A percentile compares a stretch with the other conserved stretches of the same genome.
Evolutionary conservation across 495 filamentous ascomycete species (phyloP).

Genomic region (Daldinia caldariorum): DNA sequence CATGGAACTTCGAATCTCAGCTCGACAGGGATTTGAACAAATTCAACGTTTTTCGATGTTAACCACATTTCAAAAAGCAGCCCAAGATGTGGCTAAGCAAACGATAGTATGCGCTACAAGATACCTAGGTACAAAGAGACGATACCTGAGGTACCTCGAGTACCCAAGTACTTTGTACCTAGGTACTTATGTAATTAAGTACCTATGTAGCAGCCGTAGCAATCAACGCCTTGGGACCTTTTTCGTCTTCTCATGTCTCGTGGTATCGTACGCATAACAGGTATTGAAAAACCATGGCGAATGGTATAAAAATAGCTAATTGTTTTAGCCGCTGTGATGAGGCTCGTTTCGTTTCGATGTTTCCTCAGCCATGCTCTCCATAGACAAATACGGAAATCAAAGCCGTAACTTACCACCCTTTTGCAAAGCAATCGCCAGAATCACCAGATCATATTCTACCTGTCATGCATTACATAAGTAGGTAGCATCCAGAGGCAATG

Average conservation of each 20-base stretch:
- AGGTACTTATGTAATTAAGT: too few relatives aligned
- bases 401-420: background rate
- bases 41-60: background rate
- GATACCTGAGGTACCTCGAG: too few relatives aligned
- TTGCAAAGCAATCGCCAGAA: background rate
- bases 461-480: background rate
- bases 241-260: background rate
- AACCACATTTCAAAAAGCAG: background rate
- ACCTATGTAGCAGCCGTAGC: too few relatives aligned
- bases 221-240: background rate
- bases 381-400: background rate
- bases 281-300: background rate
- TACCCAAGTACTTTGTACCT: too few relatives aligned
- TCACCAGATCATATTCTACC: background rate
- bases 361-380: background rate
- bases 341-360: conserved; percentile 32
- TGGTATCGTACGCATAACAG: background rate
- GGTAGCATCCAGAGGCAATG: background rate
- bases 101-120: too few relatives aligned
- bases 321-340: conserved; percentile 17
- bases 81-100: background rate
- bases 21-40: conserved; percentile 44
- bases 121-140: too few relatives aligned
- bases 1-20: conserved; percentile 27
- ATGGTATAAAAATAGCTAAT: conserved; percentile 34